These are phyloP conservation scores for Cryphonectria carpinicola DNA, from an alignment of 2,329 filamentous ascomycete species.

Conservation along the genomic window DNA sequence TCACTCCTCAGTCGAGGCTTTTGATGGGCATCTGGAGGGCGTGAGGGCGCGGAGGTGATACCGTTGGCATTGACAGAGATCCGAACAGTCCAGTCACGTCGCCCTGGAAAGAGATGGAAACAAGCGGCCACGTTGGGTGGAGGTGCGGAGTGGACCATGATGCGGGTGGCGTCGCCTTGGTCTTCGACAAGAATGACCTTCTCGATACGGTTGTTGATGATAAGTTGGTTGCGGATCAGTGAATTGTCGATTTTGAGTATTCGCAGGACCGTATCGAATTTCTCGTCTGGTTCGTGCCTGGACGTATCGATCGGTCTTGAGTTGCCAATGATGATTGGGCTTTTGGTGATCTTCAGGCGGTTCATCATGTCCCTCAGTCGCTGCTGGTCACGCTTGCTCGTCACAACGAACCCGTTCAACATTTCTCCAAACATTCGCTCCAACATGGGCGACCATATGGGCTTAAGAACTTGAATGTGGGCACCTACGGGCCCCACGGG, in stretches of 20 bases:
- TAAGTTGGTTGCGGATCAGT: conserved; percentile 76
- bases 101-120: conserved; percentile 66
- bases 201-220: conserved; percentile 83
- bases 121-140: conserved; percentile 71
- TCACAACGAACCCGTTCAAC: conserved; percentile 81
- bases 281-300: conserved; percentile 72
- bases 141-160: conserved; percentile 69
- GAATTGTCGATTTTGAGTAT: conserved; percentile 82
- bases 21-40: conserved; percentile 50
- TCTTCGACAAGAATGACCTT: conserved; percentile 79
- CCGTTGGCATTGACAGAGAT: conserved; percentile 46
- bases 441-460: conserved; percentile 81
- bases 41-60: conserved; percentile 44
- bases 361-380: conserved; percentile 69
- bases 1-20: conserved; percentile 80
- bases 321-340: conserved; percentile 68
- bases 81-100: conserved; percentile 62
- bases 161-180: conserved; percentile 65
- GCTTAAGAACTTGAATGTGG: conserved; percentile 75
- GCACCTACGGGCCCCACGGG: conserved; percentile 85
- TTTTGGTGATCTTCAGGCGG: conserved; percentile 50
- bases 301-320: conserved; percentile 59
- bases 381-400: conserved; percentile 74
- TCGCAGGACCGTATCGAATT: conserved; percentile 78
- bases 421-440: conserved; percentile 74